Conservation (phyloP, 768 basidiomycete species). For the Suillus luteus region DNA sequence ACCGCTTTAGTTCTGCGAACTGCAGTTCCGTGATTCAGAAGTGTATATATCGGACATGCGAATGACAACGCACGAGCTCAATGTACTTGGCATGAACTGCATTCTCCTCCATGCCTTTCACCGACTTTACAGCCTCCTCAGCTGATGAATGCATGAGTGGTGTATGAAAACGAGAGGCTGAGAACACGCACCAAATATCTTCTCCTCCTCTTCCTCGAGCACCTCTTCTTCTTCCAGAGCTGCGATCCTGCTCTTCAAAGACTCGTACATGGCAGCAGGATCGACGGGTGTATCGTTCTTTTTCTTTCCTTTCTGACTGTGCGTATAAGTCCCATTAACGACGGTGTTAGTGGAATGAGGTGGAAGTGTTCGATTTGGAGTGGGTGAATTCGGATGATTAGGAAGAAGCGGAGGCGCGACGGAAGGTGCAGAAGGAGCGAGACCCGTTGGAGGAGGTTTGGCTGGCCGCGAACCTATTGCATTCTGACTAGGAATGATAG, state of each 20-base stretch:
- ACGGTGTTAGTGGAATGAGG: constrained; percentile 27
- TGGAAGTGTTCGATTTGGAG: constrained; percentile 35
- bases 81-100: constrained; percentile 86
- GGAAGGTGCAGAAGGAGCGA: constrained; percentile 62
- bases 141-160: constrained; percentile 46
- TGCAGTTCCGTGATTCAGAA: constrained; percentile 33
- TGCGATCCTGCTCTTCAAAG: constrained; percentile 84
- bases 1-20: constrained; percentile 87
- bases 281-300: constrained; percentile 68
- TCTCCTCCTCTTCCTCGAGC: constrained; percentile 85
- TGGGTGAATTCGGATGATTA: constrained; percentile 41
- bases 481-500: constrained; percentile 25
- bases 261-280: constrained; percentile 86
- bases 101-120: constrained; percentile 81
- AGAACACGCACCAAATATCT: constrained; percentile 61
- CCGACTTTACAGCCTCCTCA: constrained; percentile 85
- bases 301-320: constrained; percentile 63
- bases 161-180: constrained; percentile 1
- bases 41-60: constrained; percentile 22
- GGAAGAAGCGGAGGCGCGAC: constrained; percentile 59
- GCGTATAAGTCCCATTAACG: constrained; percentile 29
- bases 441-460: constrained; percentile 58
- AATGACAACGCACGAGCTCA: constrained; percentile 64
- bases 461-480: constrained; percentile 41
- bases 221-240: constrained; percentile 88